phyloP scores from a whole-genome alignment of 768 basidiomycete species.

The Phlegmacium glaucopus region DNA sequence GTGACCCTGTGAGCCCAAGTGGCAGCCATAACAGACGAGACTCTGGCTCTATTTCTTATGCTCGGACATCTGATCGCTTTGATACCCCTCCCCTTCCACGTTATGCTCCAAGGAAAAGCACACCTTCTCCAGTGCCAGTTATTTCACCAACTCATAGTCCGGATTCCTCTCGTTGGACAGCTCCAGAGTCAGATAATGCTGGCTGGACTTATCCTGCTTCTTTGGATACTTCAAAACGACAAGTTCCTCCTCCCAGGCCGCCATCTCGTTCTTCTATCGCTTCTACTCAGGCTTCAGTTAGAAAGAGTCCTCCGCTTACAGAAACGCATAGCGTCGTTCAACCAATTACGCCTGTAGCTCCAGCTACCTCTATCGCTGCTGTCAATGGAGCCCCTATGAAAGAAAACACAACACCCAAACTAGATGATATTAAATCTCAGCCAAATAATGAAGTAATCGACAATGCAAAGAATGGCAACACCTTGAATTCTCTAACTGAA shows the following conservation, averaged over 20 bases:
- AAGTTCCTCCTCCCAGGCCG: slow-evolving; percentile 26
- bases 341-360: neutral
- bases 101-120: slow-evolving; percentile 19
- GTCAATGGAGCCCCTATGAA: neutral
- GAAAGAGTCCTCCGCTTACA: slow-evolving; percentile 20
- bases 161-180: slow-evolving; percentile 1
- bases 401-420: neutral
- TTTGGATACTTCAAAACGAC: slow-evolving; percentile 8
- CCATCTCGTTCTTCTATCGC: slow-evolving; percentile 55
- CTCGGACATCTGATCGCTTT: slow-evolving; percentile 23
- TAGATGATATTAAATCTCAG: neutral
- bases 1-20: slow-evolving; percentile 23
- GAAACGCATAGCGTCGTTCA: neutral
- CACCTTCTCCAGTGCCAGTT: slow-evolving; percentile 28
- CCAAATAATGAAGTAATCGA: neutral
- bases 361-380: neutral
- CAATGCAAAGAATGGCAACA: neutral
- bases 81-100: slow-evolving; percentile 22
- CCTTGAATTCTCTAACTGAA: neutral
- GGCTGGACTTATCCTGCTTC: slow-evolving; percentile 16
- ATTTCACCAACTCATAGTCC: slow-evolving; percentile 19
- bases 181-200: slow-evolving; percentile 6
- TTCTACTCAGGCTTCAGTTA: slow-evolving; percentile 46
- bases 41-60: slow-evolving; percentile 19
- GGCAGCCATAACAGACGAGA: slow-evolving; percentile 20